Evolutionary conservation across 140 eudicot genomes (phyloP), one percentile per base, ranked within the genome.

Genomic region (Cichorium intybus): DNA sequence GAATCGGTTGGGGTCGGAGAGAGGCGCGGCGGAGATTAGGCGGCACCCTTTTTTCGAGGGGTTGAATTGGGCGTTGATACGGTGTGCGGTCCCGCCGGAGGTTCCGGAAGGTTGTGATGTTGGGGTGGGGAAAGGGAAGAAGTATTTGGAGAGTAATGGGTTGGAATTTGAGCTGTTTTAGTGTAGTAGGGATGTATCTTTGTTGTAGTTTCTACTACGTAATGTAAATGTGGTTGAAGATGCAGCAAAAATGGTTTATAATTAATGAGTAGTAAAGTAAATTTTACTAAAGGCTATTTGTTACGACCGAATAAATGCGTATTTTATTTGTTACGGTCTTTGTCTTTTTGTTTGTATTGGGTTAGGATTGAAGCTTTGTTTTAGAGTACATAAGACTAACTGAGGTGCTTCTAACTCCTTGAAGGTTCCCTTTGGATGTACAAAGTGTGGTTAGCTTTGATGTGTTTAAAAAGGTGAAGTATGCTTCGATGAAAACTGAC

Each of bases 11-110:
- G 97, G 97, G n/a, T 78, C 76, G 1, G 80, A 81, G 39, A 85
- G 83, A 58, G 95, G 97, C 22, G 88, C 97, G 8, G 90, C 88
- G 2, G 97, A 89, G 83, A 83, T 88, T 35, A 88, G 82, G 53
- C 84, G 81, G 51, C 96, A 88, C 61, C 82, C 96, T 0, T 88
- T 88, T 57, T 89, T 89, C 41, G 88, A 80, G 6, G 97, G 95
- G 11, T 53, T 89, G 37, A 89, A 89, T 65, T 89, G 95, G 97
- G 97, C 97, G 4, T 50, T 89, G 69, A 85, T 89, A 48, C 82
- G 97, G 2, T 86, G 95, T 31, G 87, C 89, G 7, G 45, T 75
- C 26, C 97, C 95, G 3, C 97, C 95, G 1, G 78, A 81, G 35
- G 57, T 86, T 5, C 97, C 97, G 3, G 91, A 83, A 55, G 24